phyloP scores from a whole-genome alignment of 345 rosid species.

The Camelina hispida region DNA sequence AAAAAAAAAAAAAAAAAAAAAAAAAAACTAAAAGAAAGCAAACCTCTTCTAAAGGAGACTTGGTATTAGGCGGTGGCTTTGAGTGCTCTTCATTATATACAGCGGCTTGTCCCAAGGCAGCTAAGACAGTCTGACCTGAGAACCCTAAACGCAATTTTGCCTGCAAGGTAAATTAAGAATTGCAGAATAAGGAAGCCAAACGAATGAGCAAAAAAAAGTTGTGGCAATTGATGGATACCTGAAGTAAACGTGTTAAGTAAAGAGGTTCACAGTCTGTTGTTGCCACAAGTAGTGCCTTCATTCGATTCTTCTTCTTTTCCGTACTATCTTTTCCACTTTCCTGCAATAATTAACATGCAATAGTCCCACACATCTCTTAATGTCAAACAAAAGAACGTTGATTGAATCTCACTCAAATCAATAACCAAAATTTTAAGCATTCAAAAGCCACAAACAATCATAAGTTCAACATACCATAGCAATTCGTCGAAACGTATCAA shows the following conservation, averaged over 20 bases:
- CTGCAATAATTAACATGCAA: conserved; percentile 49
- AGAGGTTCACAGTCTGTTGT: conserved; percentile 95
- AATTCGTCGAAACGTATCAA: conserved; percentile 72
- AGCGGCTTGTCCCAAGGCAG: conserved; percentile 94
- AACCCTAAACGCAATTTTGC: conserved; percentile 78
- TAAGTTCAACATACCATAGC: conserved; percentile 66
- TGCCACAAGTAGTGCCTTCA: conserved; percentile 94
- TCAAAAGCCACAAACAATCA: conserved; percentile 6
- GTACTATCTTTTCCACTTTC: conserved; percentile 96
- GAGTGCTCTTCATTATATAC: conserved; percentile 73
- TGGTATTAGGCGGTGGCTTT: conserved; percentile 63
- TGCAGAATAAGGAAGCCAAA: conserved; percentile 17
- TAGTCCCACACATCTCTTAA: conserved; percentile 5
- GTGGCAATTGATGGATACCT: conserved; percentile 70
- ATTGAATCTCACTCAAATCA: conserved; percentile 12
- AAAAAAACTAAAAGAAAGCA: conserved; percentile 25
- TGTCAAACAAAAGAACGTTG: not conserved
- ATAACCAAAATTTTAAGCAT: conserved; percentile 6
- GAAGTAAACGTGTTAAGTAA: conserved; percentile 90
- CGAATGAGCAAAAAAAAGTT: not conserved
- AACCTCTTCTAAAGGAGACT: conserved; percentile 91
- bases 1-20: conserved; percentile 1
- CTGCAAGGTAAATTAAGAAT: conserved; percentile 48
- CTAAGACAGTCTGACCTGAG: conserved; percentile 87
- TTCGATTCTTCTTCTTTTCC: conserved; percentile 89